phyloP scores from a whole-genome alignment of 2,329 filamentous ascomycete species.

The Paecilomyces formosus region DNA sequence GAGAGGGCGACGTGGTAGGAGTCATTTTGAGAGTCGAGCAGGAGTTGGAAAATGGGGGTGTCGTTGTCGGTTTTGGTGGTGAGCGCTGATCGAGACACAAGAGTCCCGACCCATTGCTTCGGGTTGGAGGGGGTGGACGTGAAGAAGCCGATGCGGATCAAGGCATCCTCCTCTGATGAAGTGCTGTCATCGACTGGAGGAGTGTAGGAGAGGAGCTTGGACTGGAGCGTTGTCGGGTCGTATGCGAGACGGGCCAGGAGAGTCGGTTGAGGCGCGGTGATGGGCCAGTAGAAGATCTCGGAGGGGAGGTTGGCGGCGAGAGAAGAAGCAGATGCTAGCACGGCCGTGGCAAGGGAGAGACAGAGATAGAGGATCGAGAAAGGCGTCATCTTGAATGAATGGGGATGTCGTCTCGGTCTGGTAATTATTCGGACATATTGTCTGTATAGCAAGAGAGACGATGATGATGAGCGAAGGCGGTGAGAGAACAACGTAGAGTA shows the following conservation, averaged over 20 bases:
- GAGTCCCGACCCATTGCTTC: constrained; percentile 34
- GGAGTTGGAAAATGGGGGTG: constrained; percentile 30
- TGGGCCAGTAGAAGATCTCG: constrained; percentile 33
- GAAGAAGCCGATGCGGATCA: constrained; percentile 48
- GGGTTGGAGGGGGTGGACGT: constrained; percentile 24
- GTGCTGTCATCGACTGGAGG: constrained; percentile 19
- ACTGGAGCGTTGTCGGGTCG: constrained; percentile 27
- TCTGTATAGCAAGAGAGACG: too few relatives aligned
- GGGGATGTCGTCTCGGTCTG: not conserved
- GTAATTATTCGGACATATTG: too few relatives aligned
- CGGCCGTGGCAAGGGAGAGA: constrained; percentile 9
- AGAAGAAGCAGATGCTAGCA: constrained; percentile 9
- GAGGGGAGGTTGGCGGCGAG: constrained; percentile 11
- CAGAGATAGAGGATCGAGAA: constrained; percentile 5
- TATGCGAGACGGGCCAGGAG: constrained; percentile 35
- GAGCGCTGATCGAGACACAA: constrained; percentile 31
- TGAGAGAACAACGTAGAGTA: not conserved
- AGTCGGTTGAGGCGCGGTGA: constrained; percentile 23
- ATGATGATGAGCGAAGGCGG: not conserved
- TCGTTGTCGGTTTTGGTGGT: constrained; percentile 11
- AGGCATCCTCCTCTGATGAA: constrained; percentile 32
- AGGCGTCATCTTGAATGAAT: not conserved
- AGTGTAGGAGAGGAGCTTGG: constrained; percentile 31
- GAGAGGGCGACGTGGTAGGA: constrained; percentile 34
- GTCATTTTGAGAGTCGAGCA: constrained; percentile 28